Conservation (phyloP, 1,284 basidiomycete species). For the Golubevia sp. region DNA sequence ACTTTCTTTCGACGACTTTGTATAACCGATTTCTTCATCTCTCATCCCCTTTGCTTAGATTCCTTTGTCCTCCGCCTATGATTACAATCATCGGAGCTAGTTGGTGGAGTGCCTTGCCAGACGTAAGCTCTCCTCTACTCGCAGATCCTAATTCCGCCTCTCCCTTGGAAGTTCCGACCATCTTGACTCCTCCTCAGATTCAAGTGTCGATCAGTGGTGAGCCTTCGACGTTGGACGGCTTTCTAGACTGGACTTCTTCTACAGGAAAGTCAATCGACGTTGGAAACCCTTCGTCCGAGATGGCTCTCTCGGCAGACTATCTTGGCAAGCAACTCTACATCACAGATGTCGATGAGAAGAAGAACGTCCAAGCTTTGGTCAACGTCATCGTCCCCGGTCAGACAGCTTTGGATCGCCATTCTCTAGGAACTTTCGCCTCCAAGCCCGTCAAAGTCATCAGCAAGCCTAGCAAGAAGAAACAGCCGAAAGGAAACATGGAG, state of each 20-base stretch:
- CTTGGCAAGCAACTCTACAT: slow-evolving; percentile 51
- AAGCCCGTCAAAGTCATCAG: slow-evolving; percentile 87
- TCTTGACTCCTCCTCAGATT: slow-evolving; percentile 38
- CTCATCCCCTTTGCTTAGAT: slow-evolving; percentile 5
- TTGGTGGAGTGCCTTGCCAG: slow-evolving; percentile 42
- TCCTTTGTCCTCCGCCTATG: slow-evolving; percentile 48
- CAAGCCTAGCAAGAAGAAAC: slow-evolving; percentile 78
- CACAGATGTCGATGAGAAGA: slow-evolving; percentile 43
- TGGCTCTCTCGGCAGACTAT: slow-evolving; percentile 47
- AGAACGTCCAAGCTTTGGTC: slow-evolving; percentile 40
- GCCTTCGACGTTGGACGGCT: slow-evolving; percentile 30
- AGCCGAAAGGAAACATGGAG: slow-evolving; percentile 81
- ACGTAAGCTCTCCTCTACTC: slow-evolving; percentile 12
- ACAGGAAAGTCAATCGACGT: slow-evolving; percentile 42
- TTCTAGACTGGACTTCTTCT: slow-evolving; percentile 44
- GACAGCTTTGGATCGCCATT: not conserved
- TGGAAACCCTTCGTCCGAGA: slow-evolving; percentile 45
- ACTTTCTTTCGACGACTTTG: not conserved
- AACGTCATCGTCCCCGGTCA: not conserved
- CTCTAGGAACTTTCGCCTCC: not conserved
- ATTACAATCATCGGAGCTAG: slow-evolving; percentile 47
- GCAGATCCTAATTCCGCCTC: too few species aligned
- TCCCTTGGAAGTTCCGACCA: slow-evolving; percentile 23
- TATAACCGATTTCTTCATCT: not conserved
- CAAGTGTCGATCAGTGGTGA: slow-evolving; percentile 48